Evolutionary conservation across 148 eudicot species (phyloP).

Genomic region (Amaranthus hypochondriacus): DNA sequence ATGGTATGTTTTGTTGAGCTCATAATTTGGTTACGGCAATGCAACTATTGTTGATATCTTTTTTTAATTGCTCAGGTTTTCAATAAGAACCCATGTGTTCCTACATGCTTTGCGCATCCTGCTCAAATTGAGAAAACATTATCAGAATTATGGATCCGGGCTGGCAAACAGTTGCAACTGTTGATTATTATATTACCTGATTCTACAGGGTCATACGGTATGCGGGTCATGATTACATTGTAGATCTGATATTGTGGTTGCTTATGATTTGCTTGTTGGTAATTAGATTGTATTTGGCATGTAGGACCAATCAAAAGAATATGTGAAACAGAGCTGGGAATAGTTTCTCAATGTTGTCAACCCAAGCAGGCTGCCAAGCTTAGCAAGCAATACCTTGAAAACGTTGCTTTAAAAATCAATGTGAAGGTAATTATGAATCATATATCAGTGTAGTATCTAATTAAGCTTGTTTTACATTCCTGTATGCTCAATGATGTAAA

Average conservation of each 20-base stretch:
- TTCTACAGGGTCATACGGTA: conserved; percentile 58
- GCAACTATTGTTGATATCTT: too few relatives aligned
- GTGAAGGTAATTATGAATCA: conserved; percentile 55
- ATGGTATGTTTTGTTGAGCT: conserved; percentile 45
- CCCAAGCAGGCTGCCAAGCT: conserved; percentile 38
- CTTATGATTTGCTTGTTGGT: background rate
- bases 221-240: conserved; percentile 6
- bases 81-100: conserved; percentile 34
- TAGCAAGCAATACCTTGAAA: conserved; percentile 68
- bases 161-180: conserved; percentile 47
- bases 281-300: background rate
- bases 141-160: conserved; percentile 24
- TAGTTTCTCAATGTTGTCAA: conserved; percentile 80
- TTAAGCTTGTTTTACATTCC: too few relatives aligned
- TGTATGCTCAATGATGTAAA: background rate
- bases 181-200: conserved; percentile 74
- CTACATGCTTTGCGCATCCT: conserved; percentile 22
- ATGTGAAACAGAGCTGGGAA: conserved; percentile 84
- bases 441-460: background rate
- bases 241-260: background rate
- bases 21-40: background rate
- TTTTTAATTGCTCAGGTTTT: conserved; percentile 33
- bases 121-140: conserved; percentile 49
- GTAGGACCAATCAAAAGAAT: conserved; percentile 68
- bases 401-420: conserved; percentile 72